Evolutionary conservation across 129 eudicot species (phyloP).

Genomic region (Centella asiatica): DNA sequence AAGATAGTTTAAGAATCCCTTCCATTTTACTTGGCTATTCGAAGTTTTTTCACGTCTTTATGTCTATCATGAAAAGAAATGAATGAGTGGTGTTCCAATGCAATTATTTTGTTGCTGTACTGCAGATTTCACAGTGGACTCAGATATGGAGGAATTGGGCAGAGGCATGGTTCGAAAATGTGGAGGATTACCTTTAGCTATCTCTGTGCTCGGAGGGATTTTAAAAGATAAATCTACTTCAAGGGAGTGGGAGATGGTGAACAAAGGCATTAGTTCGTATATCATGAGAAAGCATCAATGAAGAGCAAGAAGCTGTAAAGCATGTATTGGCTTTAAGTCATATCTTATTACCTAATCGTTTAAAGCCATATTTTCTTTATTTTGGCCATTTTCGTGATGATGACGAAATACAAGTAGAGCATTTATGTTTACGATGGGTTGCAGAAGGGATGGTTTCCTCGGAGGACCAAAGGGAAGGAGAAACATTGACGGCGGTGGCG

Average conservation of each 20-base stretch:
- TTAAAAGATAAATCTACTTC: not conserved
- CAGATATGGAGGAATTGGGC: constrained; percentile 7
- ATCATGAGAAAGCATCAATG: not conserved
- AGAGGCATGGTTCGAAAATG: constrained; percentile 12
- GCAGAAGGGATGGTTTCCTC: constrained; percentile 20
- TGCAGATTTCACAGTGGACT: not conserved
- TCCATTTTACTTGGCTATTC: no score
- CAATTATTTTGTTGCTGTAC: not conserved
- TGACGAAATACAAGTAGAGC: constrained; percentile 3
- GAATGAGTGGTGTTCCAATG: not conserved
- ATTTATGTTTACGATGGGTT: constrained; percentile 18
- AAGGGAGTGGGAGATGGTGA: constrained; percentile 13
- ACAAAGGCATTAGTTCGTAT: not conserved
- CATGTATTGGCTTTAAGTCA: constrained; percentile 15
- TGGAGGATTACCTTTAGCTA: constrained; percentile 14
- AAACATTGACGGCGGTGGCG: constrained; percentile 26
- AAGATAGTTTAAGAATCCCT: not conserved
- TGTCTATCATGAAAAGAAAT: not conserved
- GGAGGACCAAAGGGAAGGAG: constrained; percentile 15
- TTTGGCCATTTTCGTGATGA: constrained; percentile 17
- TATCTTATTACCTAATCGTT: constrained; percentile 14
- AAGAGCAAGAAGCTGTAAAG: not conserved
- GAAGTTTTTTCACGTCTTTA: no score
- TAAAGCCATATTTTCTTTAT: constrained; percentile 22
- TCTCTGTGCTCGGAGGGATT: constrained; percentile 16